Conservation (phyloP, 116 monocot genomes). For the Trichopus zeylanicus region DNA sequence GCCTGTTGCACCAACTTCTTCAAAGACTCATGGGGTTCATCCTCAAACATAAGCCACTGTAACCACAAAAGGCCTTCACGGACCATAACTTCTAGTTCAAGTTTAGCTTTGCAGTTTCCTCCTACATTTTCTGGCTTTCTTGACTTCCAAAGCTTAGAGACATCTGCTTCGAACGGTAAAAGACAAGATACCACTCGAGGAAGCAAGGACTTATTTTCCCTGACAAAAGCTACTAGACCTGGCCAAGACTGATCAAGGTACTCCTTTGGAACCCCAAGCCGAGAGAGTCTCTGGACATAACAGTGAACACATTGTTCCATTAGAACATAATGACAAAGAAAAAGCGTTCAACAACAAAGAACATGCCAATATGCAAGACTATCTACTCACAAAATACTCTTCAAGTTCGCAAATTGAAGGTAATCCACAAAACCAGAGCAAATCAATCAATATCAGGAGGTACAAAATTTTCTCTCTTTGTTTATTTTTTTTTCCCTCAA, state of each 20-base stretch:
- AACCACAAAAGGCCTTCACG: slow-evolving; percentile 62
- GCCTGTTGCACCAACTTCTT: slow-evolving; percentile 29
- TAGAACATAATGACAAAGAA: slow-evolving; percentile 2
- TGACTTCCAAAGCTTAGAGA: slow-evolving; percentile 7
- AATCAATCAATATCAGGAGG: too few species aligned
- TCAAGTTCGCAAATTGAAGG: too few species aligned
- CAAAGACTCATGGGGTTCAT: slow-evolving; percentile 43
- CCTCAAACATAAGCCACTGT: slow-evolving; percentile 91
- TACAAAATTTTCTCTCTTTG: too few species aligned
- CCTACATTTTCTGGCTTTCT: slow-evolving; percentile 4
- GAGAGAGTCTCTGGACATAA: slow-evolving; percentile 37
- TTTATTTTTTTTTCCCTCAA: too few species aligned
- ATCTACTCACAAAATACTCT: neutral
- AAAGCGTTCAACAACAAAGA: neutral
- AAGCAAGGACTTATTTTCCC: slow-evolving; percentile 27
- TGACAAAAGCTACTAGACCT: slow-evolving; percentile 41
- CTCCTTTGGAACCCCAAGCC: slow-evolving; percentile 38
- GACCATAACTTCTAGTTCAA: slow-evolving; percentile 25
- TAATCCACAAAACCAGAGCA: too few species aligned
- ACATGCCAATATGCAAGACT: neutral
- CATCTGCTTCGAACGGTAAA: slow-evolving; percentile 40
- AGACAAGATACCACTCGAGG: slow-evolving; percentile 31
- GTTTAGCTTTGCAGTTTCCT: neutral
- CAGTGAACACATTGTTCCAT: neutral
- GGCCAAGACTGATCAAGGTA: slow-evolving; percentile 28